Percentiles rank a stretch among this genome's conserved stretches.
Evolutionary conservation across 1,139 yeast species (phyloP).

Genomic region (Suhomyces yuchorum): DNA sequence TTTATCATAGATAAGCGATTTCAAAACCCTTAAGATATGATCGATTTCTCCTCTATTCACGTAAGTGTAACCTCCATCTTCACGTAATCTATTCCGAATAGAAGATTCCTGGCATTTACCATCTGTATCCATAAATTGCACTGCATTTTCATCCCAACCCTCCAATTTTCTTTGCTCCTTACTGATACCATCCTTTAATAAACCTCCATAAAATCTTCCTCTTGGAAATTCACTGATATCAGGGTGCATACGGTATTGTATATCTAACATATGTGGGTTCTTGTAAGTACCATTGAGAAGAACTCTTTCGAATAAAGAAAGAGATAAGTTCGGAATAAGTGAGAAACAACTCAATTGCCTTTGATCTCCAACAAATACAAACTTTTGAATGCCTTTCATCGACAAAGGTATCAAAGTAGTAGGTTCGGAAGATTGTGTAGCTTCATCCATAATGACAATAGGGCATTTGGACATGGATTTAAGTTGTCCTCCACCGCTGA

Average conservation of each 20-base stretch:
- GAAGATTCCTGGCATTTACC: conserved; percentile 45
- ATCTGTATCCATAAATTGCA: conserved; percentile 56
- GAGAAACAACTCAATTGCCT: conserved; percentile 66
- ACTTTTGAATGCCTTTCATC: conserved; percentile 65
- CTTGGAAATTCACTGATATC: conserved; percentile 61
- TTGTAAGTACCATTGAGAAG: conserved; percentile 56
- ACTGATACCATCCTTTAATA: conserved; percentile 61
- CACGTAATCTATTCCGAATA: conserved; percentile 48
- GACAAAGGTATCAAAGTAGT: conserved; percentile 69
- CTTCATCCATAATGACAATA: conserved; percentile 60
- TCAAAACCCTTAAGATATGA: conserved; percentile 47
- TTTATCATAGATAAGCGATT: conserved; percentile 55
- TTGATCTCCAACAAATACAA: conserved; percentile 76
- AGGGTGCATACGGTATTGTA: conserved; percentile 78
- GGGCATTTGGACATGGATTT: conserved; percentile 59
- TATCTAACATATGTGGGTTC: conserved; percentile 66
- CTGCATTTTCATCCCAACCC: conserved; percentile 46
- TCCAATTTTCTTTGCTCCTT: conserved; percentile 47
- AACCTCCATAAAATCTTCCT: conserved; percentile 53
- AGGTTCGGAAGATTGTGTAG: conserved; percentile 62
- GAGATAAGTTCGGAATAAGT: conserved; percentile 59
- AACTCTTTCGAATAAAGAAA: conserved; percentile 62
- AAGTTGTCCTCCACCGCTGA: conserved; percentile 67
- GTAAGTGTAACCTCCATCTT: conserved; percentile 56
- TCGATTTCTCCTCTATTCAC: conserved; percentile 55